Evolutionary conservation across 1,139 yeast genomes (phyloP).

Genomic region (Sugiyamaella neomexicana): DNA sequence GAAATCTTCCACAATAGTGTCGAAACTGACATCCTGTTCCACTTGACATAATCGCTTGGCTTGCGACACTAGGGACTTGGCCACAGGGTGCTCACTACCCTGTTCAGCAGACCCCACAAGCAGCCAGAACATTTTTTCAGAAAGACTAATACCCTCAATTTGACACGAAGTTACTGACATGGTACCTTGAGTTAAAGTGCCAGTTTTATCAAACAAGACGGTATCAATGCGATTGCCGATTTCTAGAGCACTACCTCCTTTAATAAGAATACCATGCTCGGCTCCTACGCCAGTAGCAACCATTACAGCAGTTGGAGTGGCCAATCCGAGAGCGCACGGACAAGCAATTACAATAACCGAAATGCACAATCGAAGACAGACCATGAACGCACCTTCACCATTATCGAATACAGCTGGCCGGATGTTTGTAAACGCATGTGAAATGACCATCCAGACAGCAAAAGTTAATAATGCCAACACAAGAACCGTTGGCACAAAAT

Average conservation of each 20-base stretch:
- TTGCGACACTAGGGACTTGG: conserved; percentile 57
- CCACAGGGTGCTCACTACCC: conserved; percentile 87
- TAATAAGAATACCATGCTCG: conserved; percentile 79
- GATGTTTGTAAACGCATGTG: conserved; percentile 41
- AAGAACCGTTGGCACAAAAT: conserved; percentile 79
- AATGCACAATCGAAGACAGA: conserved; percentile 79
- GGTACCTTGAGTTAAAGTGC: conserved; percentile 84
- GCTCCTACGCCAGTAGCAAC: conserved; percentile 94
- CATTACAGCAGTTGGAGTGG: conserved; percentile 98
- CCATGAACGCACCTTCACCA: conserved; percentile 59
- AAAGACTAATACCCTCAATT: conserved; percentile 19
- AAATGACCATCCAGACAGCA: conserved; percentile 58
- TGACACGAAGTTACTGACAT: conserved; percentile 55
- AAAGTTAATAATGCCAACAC: conserved; percentile 65
- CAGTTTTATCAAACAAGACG: conserved; percentile 91
- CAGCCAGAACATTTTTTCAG: conserved; percentile 47
- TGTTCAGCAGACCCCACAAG: conserved; percentile 64
- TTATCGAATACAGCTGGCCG: conserved; percentile 60
- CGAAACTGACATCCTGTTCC: conserved; percentile 39
- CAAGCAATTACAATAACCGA: conserved; percentile 96
- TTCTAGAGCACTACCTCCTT: conserved; percentile 91
- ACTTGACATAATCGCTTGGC: conserved; percentile 33
- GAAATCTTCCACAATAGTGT: conserved; percentile 45
- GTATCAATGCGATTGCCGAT: conserved; percentile 63
- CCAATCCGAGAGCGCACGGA: conserved; percentile 95